phyloP scores from a whole-genome alignment of 345 rosid genomes.

The Eucalyptus tenuipes region DNA sequence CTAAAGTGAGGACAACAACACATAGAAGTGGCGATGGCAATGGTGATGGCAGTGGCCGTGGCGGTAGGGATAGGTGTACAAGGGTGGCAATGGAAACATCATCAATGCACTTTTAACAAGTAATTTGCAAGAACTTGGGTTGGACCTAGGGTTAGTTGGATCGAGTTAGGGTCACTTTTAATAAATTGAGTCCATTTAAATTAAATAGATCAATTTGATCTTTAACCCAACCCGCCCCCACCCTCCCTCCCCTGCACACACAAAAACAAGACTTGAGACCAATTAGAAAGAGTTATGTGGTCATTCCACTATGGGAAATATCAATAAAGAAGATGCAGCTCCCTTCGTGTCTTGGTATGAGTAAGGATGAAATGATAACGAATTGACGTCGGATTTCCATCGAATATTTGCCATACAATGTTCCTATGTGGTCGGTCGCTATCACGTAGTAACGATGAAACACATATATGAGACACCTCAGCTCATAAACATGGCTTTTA shows the following conservation, averaged over 20 bases:
- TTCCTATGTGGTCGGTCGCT: background rate
- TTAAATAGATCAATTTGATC: background rate
- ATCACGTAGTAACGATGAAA: background rate
- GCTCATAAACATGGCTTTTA: background rate
- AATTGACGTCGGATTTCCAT: background rate
- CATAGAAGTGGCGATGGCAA: background rate
- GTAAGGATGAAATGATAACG: background rate
- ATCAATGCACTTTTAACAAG: background rate
- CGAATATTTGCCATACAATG: background rate
- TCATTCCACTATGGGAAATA: background rate
- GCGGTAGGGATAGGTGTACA: background rate
- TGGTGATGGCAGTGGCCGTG: background rate
- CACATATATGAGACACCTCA: background rate
- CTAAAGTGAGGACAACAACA: background rate
- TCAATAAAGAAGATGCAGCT: background rate
- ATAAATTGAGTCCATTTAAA: background rate
- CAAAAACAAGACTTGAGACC: background rate
- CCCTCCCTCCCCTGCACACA: background rate
- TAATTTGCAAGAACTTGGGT: background rate
- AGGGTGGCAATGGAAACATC: background rate
- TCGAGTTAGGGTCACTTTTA: background rate
- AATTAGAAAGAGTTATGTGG: background rate
- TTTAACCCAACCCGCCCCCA: fast-evolving
- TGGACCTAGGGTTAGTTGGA: background rate
- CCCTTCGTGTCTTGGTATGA: background rate